Evolutionary conservation across 306 rosid species (phyloP), one percentile per base, ranked within the genome.

Genomic region (Hippophae rhamnoides): DNA sequence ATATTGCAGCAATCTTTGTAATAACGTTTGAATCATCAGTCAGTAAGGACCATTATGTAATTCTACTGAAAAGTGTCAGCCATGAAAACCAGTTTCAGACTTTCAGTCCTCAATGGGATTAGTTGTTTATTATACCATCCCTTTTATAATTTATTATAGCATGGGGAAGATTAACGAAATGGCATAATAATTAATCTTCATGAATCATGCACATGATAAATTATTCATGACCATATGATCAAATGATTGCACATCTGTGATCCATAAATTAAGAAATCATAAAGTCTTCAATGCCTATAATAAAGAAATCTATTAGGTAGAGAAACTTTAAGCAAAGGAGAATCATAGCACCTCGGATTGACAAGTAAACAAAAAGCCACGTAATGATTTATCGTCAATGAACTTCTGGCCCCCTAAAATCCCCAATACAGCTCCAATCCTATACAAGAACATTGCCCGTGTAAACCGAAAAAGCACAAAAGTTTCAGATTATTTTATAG

Each of bases 391-490:
- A 26, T 66, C 65, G 50, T 92, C 82, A 44, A 92, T 78, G 47
- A 88, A 84, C 42, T 78, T 57, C 56, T 62, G 60, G 49, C 85
- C 93, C 70, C 95, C 94, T 60, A 93, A 60, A 58, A 88, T 86
- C 79, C 68, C 78, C 71, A 93, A 71, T 64, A 72, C 80, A 1
- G 94, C 81, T 66, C 90, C 90, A 79, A 93, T 77, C 99, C 99
- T 92, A 66, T 18, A 74, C 64, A 69, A 50, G 58, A 31, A 71
- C 27, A 52, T 60, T 47, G 47, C 43, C 41, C 9, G 61, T 55
- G 80, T 85, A 54, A 83, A 54, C 38, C 5, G 38, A 1, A 31
- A 50, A 50, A 5, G 62, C 18, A 57, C 45, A 48, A 63, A 45
- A 66, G 46, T 68, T 66, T 51, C 53, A 52, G 52, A 61, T 8